Evolutionary conservation across 23 red algal genomes (phyloP).

Genomic region (Gracilaria vermiculophylla): DNA sequence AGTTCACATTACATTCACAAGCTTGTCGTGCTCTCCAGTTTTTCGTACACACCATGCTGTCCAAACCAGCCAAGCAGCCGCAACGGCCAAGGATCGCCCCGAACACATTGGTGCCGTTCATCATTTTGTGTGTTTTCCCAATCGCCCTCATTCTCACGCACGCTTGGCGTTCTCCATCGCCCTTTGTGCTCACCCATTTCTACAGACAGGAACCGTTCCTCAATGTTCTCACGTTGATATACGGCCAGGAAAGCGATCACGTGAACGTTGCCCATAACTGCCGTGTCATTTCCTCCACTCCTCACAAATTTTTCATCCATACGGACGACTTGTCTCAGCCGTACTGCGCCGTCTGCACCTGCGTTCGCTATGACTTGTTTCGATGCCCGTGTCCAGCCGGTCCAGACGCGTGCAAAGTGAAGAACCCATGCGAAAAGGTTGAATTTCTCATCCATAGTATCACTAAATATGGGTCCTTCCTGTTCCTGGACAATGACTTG

Average conservation of each 20-base stretch:
- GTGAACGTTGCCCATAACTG: constrained; percentile 37
- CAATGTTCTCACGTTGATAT: constrained; percentile 32
- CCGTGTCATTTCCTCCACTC: constrained; percentile 9
- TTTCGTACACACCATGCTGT: neutral
- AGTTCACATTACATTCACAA: neutral
- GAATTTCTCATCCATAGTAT: constrained; percentile 22
- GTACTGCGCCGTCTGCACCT: constrained; percentile 20
- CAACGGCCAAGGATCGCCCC: neutral
- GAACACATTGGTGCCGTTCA: neutral
- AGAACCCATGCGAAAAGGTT: constrained; percentile 55
- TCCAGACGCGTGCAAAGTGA: neutral
- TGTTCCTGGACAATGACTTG: constrained; percentile 48
- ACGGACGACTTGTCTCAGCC: constrained; percentile 40
- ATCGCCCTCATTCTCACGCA: neutral
- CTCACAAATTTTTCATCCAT: constrained; percentile 34
- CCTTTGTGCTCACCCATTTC: neutral
- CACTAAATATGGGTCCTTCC: neutral
- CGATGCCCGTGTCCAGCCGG: constrained; percentile 37
- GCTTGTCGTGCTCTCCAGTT: neutral
- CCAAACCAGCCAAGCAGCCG: neutral
- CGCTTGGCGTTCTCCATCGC: neutral
- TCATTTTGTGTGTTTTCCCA: neutral
- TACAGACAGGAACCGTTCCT: neutral
- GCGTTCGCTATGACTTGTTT: neutral
- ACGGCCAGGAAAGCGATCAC: constrained; percentile 30